Evolutionary conservation across 345 rosid genomes (phyloP).

Genomic region (Lepidium aucheri): DNA sequence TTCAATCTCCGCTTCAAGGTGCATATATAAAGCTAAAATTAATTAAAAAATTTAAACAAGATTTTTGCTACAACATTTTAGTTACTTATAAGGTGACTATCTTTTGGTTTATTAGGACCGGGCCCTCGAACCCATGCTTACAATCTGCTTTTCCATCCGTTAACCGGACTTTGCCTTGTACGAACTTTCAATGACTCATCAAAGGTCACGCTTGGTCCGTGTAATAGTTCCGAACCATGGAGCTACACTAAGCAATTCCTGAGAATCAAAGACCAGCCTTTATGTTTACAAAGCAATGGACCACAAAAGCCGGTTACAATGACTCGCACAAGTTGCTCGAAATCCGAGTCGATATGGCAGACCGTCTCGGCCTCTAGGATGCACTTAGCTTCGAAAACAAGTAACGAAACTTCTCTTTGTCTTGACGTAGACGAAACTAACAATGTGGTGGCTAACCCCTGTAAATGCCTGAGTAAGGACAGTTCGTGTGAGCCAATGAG

Average conservation of each 20-base stretch:
- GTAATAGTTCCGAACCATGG: slow-evolving; percentile 72
- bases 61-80: not conserved
- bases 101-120: slow-evolving; percentile 53
- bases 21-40: not conserved
- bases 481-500: slow-evolving; percentile 51
- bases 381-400: slow-evolving; percentile 53
- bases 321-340: slow-evolving; percentile 34
- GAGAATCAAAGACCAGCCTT: slow-evolving; percentile 39
- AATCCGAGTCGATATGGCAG: slow-evolving; percentile 49
- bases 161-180: slow-evolving; percentile 63
- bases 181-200: slow-evolving; percentile 34
- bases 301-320: slow-evolving; percentile 37
- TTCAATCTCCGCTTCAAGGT: slow-evolving; percentile 68
- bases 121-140: slow-evolving; percentile 41
- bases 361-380: slow-evolving; percentile 63
- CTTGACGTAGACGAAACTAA: slow-evolving; percentile 55
- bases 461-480: slow-evolving; percentile 53
- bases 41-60: not conserved
- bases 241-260: slow-evolving; percentile 45
- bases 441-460: slow-evolving; percentile 33
- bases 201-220: slow-evolving; percentile 48
- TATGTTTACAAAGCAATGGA: slow-evolving; percentile 55
- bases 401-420: slow-evolving; percentile 48
- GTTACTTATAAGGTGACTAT: not conserved
- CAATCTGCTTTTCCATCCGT: slow-evolving; percentile 69